A percentile compares a stretch with the other conserved stretches of the same genome.
These are phyloP conservation scores for Sordariomycetes sp. DNA, from an alignment of 2,329 filamentous ascomycete genomes.

Conservation along the genomic window DNA sequence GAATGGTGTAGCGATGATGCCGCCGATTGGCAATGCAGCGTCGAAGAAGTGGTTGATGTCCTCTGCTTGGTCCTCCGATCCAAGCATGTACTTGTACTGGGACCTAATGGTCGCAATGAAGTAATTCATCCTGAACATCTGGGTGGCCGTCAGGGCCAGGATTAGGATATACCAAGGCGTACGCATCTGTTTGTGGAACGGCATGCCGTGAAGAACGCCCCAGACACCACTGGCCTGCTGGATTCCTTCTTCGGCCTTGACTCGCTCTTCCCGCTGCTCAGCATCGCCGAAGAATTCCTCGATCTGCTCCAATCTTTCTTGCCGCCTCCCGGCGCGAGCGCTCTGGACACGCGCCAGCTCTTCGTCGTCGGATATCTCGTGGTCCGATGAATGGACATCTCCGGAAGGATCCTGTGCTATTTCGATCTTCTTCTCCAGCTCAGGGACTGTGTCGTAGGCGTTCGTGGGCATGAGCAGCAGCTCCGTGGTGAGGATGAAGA, in stretches of 20 bases:
- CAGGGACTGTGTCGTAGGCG: conserved; percentile 26
- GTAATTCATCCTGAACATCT: conserved; percentile 64
- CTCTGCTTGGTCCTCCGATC: conserved; percentile 29
- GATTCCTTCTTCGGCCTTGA: conserved; percentile 46
- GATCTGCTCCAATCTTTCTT: conserved; percentile 51
- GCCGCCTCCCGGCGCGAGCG: conserved; percentile 39
- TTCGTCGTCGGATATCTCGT: conserved; percentile 36
- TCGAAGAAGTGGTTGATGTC: conserved; percentile 33
- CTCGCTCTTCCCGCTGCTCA: conserved; percentile 45
- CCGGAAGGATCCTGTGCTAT: conserved; percentile 22
- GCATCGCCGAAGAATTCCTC: conserved; percentile 51
- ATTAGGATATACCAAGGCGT: conserved; percentile 67
- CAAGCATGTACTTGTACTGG: conserved; percentile 61
- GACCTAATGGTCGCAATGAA: conserved; percentile 56
- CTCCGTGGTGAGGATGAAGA: conserved; percentile 25
- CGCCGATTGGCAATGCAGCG: conserved; percentile 53
- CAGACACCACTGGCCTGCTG: conserved; percentile 56
- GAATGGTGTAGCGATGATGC: conserved; percentile 60
- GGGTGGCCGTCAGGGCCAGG: conserved; percentile 50
- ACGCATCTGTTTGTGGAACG: conserved; percentile 54
- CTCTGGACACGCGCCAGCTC: conserved; percentile 32
- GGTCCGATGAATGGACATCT: conserved; percentile 44
- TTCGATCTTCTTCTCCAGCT: conserved; percentile 29
- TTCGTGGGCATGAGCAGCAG: conserved; percentile 26
- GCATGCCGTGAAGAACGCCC: conserved; percentile 60